These are phyloP conservation scores for Thermomyces lanuginosus DNA, from an alignment of 2,329 filamentous ascomycete species.

Conservation along the genomic window DNA sequence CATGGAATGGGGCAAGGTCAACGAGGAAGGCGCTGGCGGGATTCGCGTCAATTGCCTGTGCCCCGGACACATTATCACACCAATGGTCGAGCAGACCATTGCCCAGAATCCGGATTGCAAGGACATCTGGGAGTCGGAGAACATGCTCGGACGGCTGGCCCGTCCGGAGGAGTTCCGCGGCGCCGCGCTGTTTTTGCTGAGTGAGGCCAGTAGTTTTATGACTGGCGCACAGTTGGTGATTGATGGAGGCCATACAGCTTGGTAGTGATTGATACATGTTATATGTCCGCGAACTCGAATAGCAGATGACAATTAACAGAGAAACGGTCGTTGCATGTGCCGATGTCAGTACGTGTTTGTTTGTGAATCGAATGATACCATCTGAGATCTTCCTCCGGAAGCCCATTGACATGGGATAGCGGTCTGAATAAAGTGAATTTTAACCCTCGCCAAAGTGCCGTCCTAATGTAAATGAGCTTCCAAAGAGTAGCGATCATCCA, in stretches of 20 bases:
- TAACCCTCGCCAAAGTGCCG: too few species aligned
- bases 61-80: constrained; percentile 40
- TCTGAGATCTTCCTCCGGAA: too few species aligned
- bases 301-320: too few species aligned
- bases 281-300: too few species aligned
- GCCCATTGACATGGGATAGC: too few species aligned
- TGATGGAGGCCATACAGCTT: constrained; percentile 50
- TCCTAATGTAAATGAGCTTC: too few species aligned
- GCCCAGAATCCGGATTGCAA: constrained; percentile 49
- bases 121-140: constrained; percentile 28
- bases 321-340: too few species aligned
- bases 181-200: constrained; percentile 51
- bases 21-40: constrained; percentile 13
- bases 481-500: too few species aligned
- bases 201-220: constrained; percentile 54
- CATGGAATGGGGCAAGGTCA: constrained; percentile 33
- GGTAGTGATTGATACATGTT: too few species aligned
- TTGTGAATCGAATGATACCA: too few species aligned
- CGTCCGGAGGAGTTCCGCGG: constrained; percentile 44
- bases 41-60: constrained; percentile 41
- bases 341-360: too few species aligned
- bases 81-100: constrained; percentile 72
- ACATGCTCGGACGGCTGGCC: constrained; percentile 39
- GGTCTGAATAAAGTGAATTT: too few species aligned
- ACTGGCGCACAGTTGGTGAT: constrained; percentile 53